phyloP scores from a whole-genome alignment of 345 rosid species.

The Heritiera fomes region DNA sequence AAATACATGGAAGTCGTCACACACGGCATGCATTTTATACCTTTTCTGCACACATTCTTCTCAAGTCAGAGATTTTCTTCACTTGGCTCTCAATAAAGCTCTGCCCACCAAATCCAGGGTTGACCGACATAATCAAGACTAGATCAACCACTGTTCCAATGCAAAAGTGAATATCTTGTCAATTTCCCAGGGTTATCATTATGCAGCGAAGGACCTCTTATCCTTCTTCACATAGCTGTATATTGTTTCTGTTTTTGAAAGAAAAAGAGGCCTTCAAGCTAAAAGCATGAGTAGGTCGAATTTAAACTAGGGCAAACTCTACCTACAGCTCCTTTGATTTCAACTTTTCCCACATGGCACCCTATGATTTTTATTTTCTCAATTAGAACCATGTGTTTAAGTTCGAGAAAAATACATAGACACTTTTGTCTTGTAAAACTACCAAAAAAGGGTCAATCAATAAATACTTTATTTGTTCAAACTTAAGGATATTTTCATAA shows the following conservation, averaged over 20 bases:
- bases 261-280: not conserved
- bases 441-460: not conserved
- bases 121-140: conserved; percentile 97
- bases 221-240: conserved; percentile 8
- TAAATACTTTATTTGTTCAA: not conserved
- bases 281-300: not conserved
- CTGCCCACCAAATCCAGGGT: conserved; percentile 99
- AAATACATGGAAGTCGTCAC: not conserved
- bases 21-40: conserved; percentile 31
- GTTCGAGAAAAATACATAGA: not conserved
- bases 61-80: conserved; percentile 86
- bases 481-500: not conserved
- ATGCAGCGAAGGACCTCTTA: not conserved
- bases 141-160: conserved; percentile 75
- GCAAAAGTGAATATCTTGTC: not conserved
- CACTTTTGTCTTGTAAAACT: too few species aligned
- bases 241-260: not conserved
- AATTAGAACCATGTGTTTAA: not conserved
- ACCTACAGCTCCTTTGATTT: not conserved
- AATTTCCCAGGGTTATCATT: conserved; percentile 6
- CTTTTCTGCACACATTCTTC: conserved; percentile 90
- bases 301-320: not conserved
- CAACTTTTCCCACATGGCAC: not conserved
- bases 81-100: conserved; percentile 99
- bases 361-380: not conserved